A percentile compares a stretch with the other conserved stretches of the same genome.
These are phyloP conservation scores for Peltaster fructicola DNA, from an alignment of 2,329 filamentous ascomycete species.

Conservation along the genomic window DNA sequence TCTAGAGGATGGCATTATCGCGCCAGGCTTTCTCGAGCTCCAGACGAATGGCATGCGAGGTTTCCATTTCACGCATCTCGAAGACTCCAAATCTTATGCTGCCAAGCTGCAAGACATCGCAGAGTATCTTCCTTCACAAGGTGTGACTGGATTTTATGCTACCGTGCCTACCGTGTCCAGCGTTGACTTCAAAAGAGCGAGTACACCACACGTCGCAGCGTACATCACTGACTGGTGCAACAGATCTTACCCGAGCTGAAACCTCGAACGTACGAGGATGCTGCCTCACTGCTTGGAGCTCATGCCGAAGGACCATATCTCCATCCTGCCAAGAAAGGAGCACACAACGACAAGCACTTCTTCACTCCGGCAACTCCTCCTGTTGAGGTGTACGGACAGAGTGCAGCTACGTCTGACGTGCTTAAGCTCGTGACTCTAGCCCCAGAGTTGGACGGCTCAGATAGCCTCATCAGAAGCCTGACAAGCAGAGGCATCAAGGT, in stretches of 20 bases:
- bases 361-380: slow-evolving; percentile 20
- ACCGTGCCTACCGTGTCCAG: slow-evolving; percentile 30
- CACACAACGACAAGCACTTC: slow-evolving; percentile 24
- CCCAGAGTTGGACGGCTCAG: slow-evolving; percentile 30
- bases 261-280: slow-evolving; percentile 24
- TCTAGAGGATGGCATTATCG: slow-evolving; percentile 31
- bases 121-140: slow-evolving; percentile 31
- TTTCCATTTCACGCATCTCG: slow-evolving; percentile 36
- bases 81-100: slow-evolving; percentile 24
- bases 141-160: slow-evolving; percentile 36
- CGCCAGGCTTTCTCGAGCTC: slow-evolving; percentile 37
- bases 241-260: slow-evolving; percentile 31
- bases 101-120: slow-evolving; percentile 29
- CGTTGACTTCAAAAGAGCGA: slow-evolving; percentile 28
- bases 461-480: slow-evolving; percentile 25
- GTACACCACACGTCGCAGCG: no score
- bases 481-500: slow-evolving; percentile 25
- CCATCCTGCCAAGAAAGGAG: slow-evolving; percentile 34
- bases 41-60: slow-evolving; percentile 37
- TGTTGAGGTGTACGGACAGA: slow-evolving; percentile 27
- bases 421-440: slow-evolving; percentile 36
- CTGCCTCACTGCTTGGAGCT: slow-evolving; percentile 36
- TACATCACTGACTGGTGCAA: slow-evolving; percentile 11
- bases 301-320: slow-evolving; percentile 36
- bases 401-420: slow-evolving; percentile 14